phyloP scores from a whole-genome alignment of 805 yeast species.

The Yamadazyma olivae region DNA sequence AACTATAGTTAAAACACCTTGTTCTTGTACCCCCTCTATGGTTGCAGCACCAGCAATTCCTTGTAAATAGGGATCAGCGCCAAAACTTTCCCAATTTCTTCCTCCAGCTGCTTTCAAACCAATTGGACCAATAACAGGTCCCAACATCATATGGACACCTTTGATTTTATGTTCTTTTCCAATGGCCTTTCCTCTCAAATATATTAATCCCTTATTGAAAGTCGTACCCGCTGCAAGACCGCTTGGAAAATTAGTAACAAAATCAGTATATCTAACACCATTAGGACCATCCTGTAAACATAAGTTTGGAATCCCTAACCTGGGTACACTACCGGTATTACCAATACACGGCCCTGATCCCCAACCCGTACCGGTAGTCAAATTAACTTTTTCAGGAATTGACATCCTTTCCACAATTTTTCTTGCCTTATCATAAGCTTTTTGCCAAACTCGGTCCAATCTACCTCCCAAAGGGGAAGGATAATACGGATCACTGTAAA shows the following conservation, averaged over 20 bases:
- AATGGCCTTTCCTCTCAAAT: conserved; percentile 52
- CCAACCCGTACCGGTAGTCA: conserved; percentile 65
- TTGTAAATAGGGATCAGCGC: conserved; percentile 59
- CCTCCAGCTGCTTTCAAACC: conserved; percentile 65
- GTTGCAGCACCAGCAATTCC: conserved; percentile 54
- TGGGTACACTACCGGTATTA: conserved; percentile 55
- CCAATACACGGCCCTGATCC: conserved; percentile 62
- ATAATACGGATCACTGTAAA: conserved; percentile 27
- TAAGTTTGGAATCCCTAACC: conserved; percentile 51
- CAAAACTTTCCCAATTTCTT: conserved; percentile 63
- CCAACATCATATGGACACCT: conserved; percentile 54
- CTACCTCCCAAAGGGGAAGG: conserved; percentile 47
- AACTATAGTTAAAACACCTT: conserved; percentile 56
- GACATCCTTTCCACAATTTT: conserved; percentile 55
- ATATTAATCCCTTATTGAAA: conserved; percentile 50
- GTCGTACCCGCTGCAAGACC: conserved; percentile 60
- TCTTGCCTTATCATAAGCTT: conserved; percentile 54
- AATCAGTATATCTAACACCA: conserved; percentile 58
- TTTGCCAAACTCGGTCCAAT: conserved; percentile 51
- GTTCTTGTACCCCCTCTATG: conserved; percentile 53
- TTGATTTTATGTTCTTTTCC: conserved; percentile 53
- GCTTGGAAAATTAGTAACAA: conserved; percentile 54
- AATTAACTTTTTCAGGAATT: conserved; percentile 55
- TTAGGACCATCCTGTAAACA: conserved; percentile 65
- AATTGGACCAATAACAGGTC: conserved; percentile 59